Base-by-base conservation (phyloP, 129 eudicot species). In the Artemisia tridentata region DNA sequence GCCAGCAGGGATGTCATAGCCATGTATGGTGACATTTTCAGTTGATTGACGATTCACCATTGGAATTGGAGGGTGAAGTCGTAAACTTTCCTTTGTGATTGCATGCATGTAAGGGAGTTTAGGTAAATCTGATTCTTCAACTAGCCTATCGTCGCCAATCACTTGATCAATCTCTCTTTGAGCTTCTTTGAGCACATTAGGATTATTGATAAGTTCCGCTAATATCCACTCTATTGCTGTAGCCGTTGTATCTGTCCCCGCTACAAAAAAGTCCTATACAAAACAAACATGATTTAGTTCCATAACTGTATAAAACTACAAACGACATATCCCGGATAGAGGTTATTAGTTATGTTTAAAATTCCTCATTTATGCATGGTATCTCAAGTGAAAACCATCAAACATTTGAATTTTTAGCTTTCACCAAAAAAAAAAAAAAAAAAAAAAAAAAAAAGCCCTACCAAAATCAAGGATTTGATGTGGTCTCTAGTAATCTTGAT, bases 21-120 rank as follows among this genome's bases (percentile, higher is more conserved):
- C 88, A 27, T 45, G 70, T 0, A 84, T 58, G 5, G 27, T 72
- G 18, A 76, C 74, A 6, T 76, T 63, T 63, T 76, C 46, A 3
- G 65, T 62, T 2, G 86, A 82, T 29, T 85, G 70, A 11, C 90
- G 74, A 11, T 55, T 64, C 49, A 85, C 43, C 83, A 85, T 67
- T 0, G 90, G 90, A 19, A 85, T 60, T 1, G 90, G 90, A 7
- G 90, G 90, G 63, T 81, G 90, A 58, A 82, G 84, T 5, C 84
- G 83, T 20, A 68, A 17, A 12, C 21, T 68, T 71, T 87, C 92
- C 25, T 81, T 87, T 31, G 79, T 73, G 54, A 84, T 62, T 12
- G 92, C 89, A 13, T 81, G 81, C 34, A 87, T 75, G 76, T 84
- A 87, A 15, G 88, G 88, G 2, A 87, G 70, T 27, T 79, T 84